Conservation (phyloP, 2,329 filamentous ascomycete species). For the Eutypella sp. region DNA sequence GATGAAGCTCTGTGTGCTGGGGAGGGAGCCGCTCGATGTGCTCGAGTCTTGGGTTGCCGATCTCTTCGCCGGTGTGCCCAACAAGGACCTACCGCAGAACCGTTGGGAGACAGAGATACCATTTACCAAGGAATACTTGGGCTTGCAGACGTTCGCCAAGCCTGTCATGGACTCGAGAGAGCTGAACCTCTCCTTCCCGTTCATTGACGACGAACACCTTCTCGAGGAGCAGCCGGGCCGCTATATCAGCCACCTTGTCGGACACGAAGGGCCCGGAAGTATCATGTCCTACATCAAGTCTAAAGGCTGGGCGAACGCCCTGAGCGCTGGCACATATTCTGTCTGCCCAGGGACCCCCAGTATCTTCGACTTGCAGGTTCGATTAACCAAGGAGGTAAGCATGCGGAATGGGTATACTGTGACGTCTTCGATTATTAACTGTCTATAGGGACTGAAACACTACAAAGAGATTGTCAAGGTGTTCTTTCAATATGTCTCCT, state of each 20-base stretch:
- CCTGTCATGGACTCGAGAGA: slow-evolving; percentile 85
- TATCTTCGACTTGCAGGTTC: slow-evolving; percentile 74
- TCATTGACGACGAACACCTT: slow-evolving; percentile 74
- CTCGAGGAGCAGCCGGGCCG: slow-evolving; percentile 77
- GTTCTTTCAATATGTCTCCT: slow-evolving; percentile 85
- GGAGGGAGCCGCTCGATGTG: slow-evolving; percentile 74
- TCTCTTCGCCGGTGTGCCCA: slow-evolving; percentile 73
- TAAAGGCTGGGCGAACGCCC: slow-evolving; percentile 82
- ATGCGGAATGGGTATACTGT: no score
- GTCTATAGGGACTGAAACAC: slow-evolving; percentile 60
- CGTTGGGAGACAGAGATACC: slow-evolving; percentile 49
- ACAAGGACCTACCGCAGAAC: slow-evolving; percentile 69
- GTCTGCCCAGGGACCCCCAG: slow-evolving; percentile 74
- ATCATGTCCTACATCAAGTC: slow-evolving; percentile 85
- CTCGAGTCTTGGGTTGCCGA: slow-evolving; percentile 80
- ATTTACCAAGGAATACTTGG: slow-evolving; percentile 44
- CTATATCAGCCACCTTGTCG: slow-evolving; percentile 84
- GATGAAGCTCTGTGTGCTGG: slow-evolving; percentile 87
- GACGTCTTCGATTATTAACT: no score
- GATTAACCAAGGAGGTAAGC: slow-evolving; percentile 72
- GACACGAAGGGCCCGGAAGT: slow-evolving; percentile 88
- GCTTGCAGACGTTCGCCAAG: slow-evolving; percentile 77
- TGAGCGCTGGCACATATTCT: slow-evolving; percentile 71
- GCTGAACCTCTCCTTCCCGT: slow-evolving; percentile 77
- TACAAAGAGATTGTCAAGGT: slow-evolving; percentile 79